Evolutionary conservation across 2,329 filamentous ascomycete species (phyloP).

Genomic region (Elsinoe perseae): DNA sequence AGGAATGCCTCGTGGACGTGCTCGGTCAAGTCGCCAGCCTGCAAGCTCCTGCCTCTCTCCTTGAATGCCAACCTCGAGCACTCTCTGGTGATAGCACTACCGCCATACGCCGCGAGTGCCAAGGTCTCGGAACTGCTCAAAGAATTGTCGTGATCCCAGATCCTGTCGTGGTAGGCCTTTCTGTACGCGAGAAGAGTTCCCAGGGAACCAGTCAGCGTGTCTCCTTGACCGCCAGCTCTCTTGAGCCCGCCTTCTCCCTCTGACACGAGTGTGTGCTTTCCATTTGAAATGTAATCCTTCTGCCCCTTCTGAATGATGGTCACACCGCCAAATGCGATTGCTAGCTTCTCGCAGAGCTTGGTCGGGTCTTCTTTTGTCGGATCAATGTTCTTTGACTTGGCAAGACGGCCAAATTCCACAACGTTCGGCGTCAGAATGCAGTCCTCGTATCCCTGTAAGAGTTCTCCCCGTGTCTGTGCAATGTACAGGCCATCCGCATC

Average conservation of each 20-base stretch:
- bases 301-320: constrained; percentile 85
- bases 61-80: constrained; percentile 81
- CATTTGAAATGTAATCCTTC: constrained; percentile 76
- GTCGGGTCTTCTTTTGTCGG: constrained; percentile 43
- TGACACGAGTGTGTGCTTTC: constrained; percentile 63
- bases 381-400: constrained; percentile 65
- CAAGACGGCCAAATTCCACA: constrained; percentile 79
- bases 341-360: constrained; percentile 60
- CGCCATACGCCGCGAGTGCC: constrained; percentile 74
- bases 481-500: constrained; percentile 84
- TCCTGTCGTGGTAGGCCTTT: constrained; percentile 70
- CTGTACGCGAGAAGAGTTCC: constrained; percentile 86
- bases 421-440: constrained; percentile 93
- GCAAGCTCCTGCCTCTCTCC: constrained; percentile 77
- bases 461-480: constrained; percentile 64
- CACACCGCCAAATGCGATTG: constrained; percentile 72
- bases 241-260: constrained; percentile 78
- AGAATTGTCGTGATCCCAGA: constrained; percentile 60
- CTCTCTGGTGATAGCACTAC: constrained; percentile 79
- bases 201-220: constrained; percentile 68
- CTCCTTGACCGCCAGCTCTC: constrained; percentile 45
- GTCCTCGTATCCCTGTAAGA: constrained; percentile 71
- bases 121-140: constrained; percentile 55
- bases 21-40: constrained; percentile 87
- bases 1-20: constrained; percentile 78